A percentile compares a stretch with the other conserved stretches of the same genome.
phyloP scores from a whole-genome alignment of 768 basidiomycete genomes.

The Austroboletus eburneus region DNA sequence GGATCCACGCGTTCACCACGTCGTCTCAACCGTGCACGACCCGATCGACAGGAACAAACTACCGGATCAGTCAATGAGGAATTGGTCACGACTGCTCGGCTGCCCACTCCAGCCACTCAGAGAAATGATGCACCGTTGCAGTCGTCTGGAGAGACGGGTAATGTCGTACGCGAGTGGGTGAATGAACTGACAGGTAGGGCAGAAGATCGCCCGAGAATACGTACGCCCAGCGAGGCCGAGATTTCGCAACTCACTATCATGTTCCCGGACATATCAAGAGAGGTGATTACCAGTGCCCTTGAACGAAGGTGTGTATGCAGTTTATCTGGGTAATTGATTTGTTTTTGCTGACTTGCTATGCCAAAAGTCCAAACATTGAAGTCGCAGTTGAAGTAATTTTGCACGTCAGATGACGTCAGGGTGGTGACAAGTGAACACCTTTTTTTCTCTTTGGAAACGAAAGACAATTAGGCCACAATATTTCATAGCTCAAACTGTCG shows the following conservation, averaged over 20 bases:
- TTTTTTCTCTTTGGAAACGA: not conserved
- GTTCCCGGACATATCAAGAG: constrained; percentile 79
- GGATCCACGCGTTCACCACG: constrained; percentile 61
- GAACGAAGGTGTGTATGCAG: constrained; percentile 63
- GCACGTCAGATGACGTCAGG: constrained; percentile 31
- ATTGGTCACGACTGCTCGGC: constrained; percentile 58
- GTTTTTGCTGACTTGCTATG: constrained; percentile 3
- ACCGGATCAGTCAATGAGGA: constrained; percentile 45
- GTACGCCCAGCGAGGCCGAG: constrained; percentile 73
- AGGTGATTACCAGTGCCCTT: constrained; percentile 69
- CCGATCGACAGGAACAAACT: constrained; percentile 40
- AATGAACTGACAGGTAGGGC: constrained; percentile 69
- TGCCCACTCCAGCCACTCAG: constrained; percentile 25
- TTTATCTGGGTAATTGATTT: not conserved
- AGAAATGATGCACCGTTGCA: constrained; percentile 17
- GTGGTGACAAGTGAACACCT: constrained; percentile 5
- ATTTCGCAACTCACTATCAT: constrained; percentile 69
- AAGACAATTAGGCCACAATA: too few species aligned
- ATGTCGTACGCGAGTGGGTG: constrained; percentile 74
- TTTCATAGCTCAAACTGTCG: too few species aligned
- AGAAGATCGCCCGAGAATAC: constrained; percentile 53
- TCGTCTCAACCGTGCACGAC: constrained; percentile 69
- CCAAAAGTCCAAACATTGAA: constrained; percentile 69
- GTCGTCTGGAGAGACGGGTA: constrained; percentile 27
- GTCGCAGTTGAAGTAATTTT: constrained; percentile 78